Base-by-base conservation (phyloP, 208 protist species). In the Leishmania lainsoni region DNA sequence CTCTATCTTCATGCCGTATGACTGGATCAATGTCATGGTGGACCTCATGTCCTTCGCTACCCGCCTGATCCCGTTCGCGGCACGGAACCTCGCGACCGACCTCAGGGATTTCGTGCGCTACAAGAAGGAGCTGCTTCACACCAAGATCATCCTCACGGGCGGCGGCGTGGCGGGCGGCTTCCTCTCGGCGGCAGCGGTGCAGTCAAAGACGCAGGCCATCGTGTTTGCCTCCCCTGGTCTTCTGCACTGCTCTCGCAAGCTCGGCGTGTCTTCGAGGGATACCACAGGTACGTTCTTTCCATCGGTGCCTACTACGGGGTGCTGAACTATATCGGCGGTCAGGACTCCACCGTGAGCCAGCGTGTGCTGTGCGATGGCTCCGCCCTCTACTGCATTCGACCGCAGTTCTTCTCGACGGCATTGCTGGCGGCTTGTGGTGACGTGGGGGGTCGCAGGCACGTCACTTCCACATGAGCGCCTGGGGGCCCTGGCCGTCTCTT, bases 151-250 rank as follows among this genome's bases (percentile, higher is more conserved):
- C 39, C 29, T 95, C 29, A 88, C 85, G 5, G 87, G 83, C 22
- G 81, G 79, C 20, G 92, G 92, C 10, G 80, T 94, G 0, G 84
- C 83, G 4, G 92, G 92, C 45, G 92, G 92, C 26, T 84, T 95
- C 12, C 81, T 89, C 1, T 86, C 83, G 5, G 83, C 90, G 3
- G 86, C 86, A 3, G 92, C 86, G 0, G 84, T 78, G 0, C 54
- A 69, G 20, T 65, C 92, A 9, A 54, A 80, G 59, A 90, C 83
- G 45, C 80, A 92, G 39, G 79, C 86, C 8, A 79, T 95, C 59
- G 79, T 91, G 32, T 94, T 95, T 79, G 80, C 72, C 39, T 85
- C 92, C 39, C 92, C 92, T 0, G 92, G 92, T 5, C 76, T 95
- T 17, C 69, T 92, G 79, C 86, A 95, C 51, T 54, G 86, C 26